Percentiles rank a stretch among this genome's conserved stretches.
phyloP scores from a whole-genome alignment of 202 grass and related monocot species.

The Schoenoplectus triqueter region DNA sequence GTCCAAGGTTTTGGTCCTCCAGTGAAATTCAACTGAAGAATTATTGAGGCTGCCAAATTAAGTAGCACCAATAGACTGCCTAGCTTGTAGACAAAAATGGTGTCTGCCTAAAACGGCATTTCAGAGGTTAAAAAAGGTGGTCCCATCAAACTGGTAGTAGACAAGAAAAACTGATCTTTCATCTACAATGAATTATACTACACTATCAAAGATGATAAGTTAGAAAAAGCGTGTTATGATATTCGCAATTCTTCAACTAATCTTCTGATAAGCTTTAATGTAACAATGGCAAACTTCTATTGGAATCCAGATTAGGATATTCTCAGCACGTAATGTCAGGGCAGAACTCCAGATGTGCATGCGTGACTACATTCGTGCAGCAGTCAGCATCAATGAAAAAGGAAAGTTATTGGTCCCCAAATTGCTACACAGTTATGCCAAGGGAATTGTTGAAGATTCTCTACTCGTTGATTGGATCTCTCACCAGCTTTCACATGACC shows the following conservation, averaged over 20 bases:
- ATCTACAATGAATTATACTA: background rate
- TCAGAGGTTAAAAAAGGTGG: slow-evolving; percentile 6
- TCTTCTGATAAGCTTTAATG: background rate
- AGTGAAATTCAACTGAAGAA: background rate
- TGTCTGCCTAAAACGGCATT: background rate
- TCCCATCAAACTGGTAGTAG: slow-evolving; percentile 19
- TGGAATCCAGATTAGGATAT: slow-evolving; percentile 69
- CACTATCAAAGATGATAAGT: background rate
- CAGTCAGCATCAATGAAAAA: slow-evolving; percentile 67
- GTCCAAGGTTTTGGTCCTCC: background rate
- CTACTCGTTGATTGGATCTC: slow-evolving; percentile 88
- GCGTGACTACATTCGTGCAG: slow-evolving; percentile 87
- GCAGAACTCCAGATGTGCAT: slow-evolving; percentile 76
- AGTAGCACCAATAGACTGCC: background rate
- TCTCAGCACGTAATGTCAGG: slow-evolving; percentile 66
- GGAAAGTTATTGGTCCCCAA: slow-evolving; percentile 91
- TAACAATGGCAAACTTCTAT: slow-evolving; percentile 25
- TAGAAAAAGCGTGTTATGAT: background rate
- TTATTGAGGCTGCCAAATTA: background rate
- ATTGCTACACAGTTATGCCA: slow-evolving; percentile 78
- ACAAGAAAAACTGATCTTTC: slow-evolving; percentile 4
- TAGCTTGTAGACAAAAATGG: background rate
- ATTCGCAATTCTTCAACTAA: background rate
- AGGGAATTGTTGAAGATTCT: slow-evolving; percentile 83
- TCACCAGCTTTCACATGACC: slow-evolving; percentile 75